These are phyloP conservation scores for Puccinia coronata DNA, from an alignment of 1,284 basidiomycete genomes.

Conservation along the genomic window DNA sequence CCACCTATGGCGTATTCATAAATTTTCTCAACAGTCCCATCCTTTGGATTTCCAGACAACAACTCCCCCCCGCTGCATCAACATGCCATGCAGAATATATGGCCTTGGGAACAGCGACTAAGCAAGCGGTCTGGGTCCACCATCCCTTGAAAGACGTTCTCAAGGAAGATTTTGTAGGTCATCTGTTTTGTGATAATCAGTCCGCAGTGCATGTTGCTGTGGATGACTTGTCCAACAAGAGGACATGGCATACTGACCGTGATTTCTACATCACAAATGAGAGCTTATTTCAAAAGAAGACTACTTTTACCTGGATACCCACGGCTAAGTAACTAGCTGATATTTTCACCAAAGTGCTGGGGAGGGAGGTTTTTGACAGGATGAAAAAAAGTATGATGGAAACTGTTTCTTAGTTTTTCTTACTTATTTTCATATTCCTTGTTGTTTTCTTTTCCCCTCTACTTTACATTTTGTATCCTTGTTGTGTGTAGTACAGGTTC, in stretches of 20 bases:
- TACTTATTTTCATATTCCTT: too few species aligned
- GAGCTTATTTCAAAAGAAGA: too few species aligned
- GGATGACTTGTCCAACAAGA: conserved; percentile 28
- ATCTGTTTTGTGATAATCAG: too few species aligned
- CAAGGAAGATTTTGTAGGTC: too few species aligned
- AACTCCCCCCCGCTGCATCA: background rate
- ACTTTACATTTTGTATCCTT: too few species aligned
- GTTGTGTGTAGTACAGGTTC: too few species aligned
- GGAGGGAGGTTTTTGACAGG: background rate
- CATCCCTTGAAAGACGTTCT: background rate
- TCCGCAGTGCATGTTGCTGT: too few species aligned
- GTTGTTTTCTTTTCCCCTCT: too few species aligned
- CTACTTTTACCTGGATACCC: background rate
- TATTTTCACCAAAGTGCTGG: conserved; percentile 17
- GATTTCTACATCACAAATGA: too few species aligned
- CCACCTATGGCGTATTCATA: background rate
- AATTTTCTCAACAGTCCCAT: background rate
- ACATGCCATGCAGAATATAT: conserved; percentile 37
- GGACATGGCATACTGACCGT: conserved; percentile 17
- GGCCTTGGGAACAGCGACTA: conserved; percentile 14
- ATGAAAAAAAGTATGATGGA: too few species aligned
- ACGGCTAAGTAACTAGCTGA: background rate
- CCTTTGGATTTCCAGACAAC: background rate
- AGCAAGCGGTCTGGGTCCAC: background rate
- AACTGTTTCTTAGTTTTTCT: too few species aligned